Evolutionary conservation across 352 stramenopile genomes (phyloP).

Genomic region (Phytophthora parvispora): DNA sequence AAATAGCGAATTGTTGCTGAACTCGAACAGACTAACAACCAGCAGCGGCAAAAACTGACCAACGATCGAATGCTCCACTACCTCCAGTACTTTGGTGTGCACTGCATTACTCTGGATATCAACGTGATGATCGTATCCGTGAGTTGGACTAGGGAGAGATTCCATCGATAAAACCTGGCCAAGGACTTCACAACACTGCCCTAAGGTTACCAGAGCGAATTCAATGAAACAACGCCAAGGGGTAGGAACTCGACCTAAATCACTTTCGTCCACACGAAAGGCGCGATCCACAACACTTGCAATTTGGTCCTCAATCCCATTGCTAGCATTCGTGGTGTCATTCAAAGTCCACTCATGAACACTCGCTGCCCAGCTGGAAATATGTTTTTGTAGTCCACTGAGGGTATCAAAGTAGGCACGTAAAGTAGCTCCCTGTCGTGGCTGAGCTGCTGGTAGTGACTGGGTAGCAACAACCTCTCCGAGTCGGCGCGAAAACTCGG

Average conservation of each 20-base stretch:
- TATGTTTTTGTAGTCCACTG: constrained; percentile 72
- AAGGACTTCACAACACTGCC: constrained; percentile 47
- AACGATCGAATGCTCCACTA: constrained; percentile 58
- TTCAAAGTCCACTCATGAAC: constrained; percentile 27
- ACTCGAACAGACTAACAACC: constrained; percentile 65
- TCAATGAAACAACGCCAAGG: constrained; percentile 64
- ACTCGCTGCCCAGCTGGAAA: constrained; percentile 65
- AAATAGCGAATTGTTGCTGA: constrained; percentile 67
- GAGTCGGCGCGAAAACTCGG: constrained; percentile 27
- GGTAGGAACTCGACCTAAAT: constrained; percentile 34
- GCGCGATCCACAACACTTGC: constrained; percentile 38
- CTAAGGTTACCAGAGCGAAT: constrained; percentile 38
- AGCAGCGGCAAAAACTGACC: constrained; percentile 65
- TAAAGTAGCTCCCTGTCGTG: constrained; percentile 2
- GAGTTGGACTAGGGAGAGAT: constrained; percentile 36
- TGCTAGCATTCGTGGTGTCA: not conserved
- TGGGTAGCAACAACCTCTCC: constrained; percentile 6
- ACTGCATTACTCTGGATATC: not conserved
- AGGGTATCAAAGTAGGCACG: constrained; percentile 31
- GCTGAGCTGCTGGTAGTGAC: not conserved
- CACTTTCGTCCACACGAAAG: constrained; percentile 45
- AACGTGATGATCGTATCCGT: constrained; percentile 11
- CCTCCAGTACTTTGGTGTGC: constrained; percentile 19
- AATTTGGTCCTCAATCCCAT: constrained; percentile 21
- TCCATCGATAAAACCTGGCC: constrained; percentile 32